A percentile compares a stretch with the other conserved stretches of the same genome.
These are phyloP conservation scores for Panaeolus cyanescens DNA, from an alignment of 768 basidiomycete genomes.

Conservation along the genomic window DNA sequence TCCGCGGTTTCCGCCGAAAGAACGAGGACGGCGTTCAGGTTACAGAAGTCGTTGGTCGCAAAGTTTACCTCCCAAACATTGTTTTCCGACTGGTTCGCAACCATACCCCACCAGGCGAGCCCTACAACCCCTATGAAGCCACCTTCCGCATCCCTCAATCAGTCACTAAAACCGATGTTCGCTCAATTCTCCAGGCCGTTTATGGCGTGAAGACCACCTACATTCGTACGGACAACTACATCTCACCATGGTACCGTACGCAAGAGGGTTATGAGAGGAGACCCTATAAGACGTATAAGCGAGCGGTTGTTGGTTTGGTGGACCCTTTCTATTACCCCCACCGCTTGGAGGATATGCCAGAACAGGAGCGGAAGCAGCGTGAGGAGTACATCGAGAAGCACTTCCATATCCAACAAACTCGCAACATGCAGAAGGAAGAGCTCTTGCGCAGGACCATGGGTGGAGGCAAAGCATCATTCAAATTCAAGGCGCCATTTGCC, in stretches of 20 bases:
- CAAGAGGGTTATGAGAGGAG: conserved; percentile 28
- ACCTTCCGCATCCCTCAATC: conserved; percentile 91
- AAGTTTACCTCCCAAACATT: conserved; percentile 89
- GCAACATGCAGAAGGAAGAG: conserved; percentile 38
- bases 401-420: conserved; percentile 48
- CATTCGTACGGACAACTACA: conserved; percentile 93
- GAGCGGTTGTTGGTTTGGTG: conserved; percentile 87
- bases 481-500: conserved; percentile 41
- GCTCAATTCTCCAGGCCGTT: conserved; percentile 80
- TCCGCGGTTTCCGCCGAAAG: conserved; percentile 63
- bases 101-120: conserved; percentile 67
- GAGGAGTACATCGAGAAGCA: conserved; percentile 65
- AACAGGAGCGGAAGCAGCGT: conserved; percentile 51
- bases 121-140: conserved; percentile 94
- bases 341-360: conserved; percentile 74
- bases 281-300: conserved; percentile 74
- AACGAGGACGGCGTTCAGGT: conserved; percentile 39
- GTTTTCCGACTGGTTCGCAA: conserved; percentile 85
- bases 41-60: conserved; percentile 70
- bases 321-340: conserved; percentile 95
- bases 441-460: conserved; percentile 39
- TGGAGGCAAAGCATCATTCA: conserved; percentile 40
- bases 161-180: conserved; percentile 90
- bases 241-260: conserved; percentile 49
- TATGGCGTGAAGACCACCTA: conserved; percentile 91